Conservation (phyloP, 768 basidiomycete species). For the Sarcodon sp. region DNA sequence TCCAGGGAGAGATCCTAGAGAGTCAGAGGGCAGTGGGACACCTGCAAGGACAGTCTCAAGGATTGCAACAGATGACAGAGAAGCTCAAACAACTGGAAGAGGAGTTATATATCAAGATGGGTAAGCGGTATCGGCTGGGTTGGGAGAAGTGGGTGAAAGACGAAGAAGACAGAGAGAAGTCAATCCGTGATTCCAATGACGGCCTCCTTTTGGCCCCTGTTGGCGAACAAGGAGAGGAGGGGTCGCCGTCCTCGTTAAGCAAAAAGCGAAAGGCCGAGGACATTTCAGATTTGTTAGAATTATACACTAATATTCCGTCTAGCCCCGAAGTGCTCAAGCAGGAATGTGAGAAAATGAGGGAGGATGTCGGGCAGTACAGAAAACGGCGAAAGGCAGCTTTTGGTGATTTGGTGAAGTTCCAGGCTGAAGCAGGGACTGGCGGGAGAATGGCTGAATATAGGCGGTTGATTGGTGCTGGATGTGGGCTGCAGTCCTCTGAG, state of each 20-base stretch:
- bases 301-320: constrained; percentile 46
- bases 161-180: constrained; percentile 67
- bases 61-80: constrained; percentile 45
- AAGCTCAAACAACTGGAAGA: constrained; percentile 48
- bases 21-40: constrained; percentile 63
- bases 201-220: constrained; percentile 26
- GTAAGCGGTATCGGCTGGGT: constrained; percentile 66
- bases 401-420: constrained; percentile 64
- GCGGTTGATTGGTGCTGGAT: constrained; percentile 79
- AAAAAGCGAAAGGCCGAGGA: constrained; percentile 16
- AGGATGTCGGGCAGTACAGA: constrained; percentile 52
- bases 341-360: constrained; percentile 48
- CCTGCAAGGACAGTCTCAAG: constrained; percentile 58
- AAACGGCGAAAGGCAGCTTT: constrained; percentile 63
- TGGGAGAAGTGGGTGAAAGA: constrained; percentile 91
- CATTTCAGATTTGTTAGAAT: constrained; percentile 44
- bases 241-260: constrained; percentile 37
- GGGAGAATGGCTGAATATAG: constrained; percentile 86
- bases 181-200: constrained; percentile 47
- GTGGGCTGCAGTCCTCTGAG: constrained; percentile 75
- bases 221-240: constrained; percentile 34
- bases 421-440: constrained; percentile 84
- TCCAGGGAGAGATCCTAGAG: constrained; percentile 84
- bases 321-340: constrained; percentile 38
- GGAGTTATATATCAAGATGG: constrained; percentile 66